Conservation (phyloP, 306 rosid species). For the Castanea crenata region DNA sequence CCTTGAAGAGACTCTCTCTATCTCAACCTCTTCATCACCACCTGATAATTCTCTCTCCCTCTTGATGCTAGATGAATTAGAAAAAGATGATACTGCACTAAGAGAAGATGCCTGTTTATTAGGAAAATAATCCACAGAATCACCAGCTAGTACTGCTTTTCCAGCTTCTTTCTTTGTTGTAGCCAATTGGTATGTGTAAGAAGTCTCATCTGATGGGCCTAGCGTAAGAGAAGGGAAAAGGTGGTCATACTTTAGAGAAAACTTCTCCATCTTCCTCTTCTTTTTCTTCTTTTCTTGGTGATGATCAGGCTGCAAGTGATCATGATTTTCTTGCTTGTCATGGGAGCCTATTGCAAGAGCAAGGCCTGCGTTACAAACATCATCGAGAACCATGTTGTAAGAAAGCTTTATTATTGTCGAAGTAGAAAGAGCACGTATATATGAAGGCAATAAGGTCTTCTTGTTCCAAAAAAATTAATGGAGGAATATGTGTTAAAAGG, state of each 20-base stretch:
- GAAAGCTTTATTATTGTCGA: not conserved
- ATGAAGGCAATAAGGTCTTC: not conserved
- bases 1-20: constrained; percentile 31
- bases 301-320: constrained; percentile 9
- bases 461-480: not conserved
- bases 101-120: constrained; percentile 36
- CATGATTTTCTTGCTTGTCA: constrained; percentile 3
- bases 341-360: constrained; percentile 45
- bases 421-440: constrained; percentile 5
- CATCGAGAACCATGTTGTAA: constrained; percentile 42
- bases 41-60: constrained; percentile 54
- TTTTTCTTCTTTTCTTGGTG: constrained; percentile 12
- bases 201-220: constrained; percentile 35
- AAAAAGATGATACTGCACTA: constrained; percentile 59
- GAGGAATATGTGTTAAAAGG: constrained; percentile 14
- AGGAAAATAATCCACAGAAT: constrained; percentile 26
- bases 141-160: constrained; percentile 6
- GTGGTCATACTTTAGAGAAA: constrained; percentile 35
- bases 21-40: constrained; percentile 23
- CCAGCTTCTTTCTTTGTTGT: not conserved
- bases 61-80: constrained; percentile 63
- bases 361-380: constrained; percentile 45
- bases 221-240: constrained; percentile 55
- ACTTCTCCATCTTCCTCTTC: constrained; percentile 28
- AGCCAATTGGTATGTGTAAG: not conserved